Evolutionary conservation across 805 yeast species (phyloP).

Genomic region (Metschnikowia corniflorae): DNA sequence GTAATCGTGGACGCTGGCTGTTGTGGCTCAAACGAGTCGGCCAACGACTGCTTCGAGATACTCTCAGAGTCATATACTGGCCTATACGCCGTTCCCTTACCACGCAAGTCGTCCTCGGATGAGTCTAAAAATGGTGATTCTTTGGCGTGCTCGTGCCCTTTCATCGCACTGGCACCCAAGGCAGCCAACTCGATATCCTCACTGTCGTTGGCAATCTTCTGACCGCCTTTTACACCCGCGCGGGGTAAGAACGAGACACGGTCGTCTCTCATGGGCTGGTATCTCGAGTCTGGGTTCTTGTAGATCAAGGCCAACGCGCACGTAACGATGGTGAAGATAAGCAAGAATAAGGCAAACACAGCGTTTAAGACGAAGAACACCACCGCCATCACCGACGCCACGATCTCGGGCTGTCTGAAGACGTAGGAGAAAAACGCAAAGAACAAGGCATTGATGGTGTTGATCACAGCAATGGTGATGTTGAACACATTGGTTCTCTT

Average conservation of each 20-base stretch:
- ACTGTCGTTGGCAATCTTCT: conserved; percentile 23
- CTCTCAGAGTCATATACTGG: conserved; percentile 14
- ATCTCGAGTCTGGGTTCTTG: conserved; percentile 92
- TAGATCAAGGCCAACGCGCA: conserved; percentile 79
- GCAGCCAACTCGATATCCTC: conserved; percentile 66
- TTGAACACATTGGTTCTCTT: conserved; percentile 92
- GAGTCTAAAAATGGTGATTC: conserved; percentile 25
- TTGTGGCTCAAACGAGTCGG: conserved; percentile 33
- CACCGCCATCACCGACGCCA: conserved; percentile 88
- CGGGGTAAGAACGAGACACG: conserved; percentile 91
- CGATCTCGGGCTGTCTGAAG: conserved; percentile 79
- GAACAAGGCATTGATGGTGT: conserved; percentile 77
- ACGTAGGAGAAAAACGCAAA: conserved; percentile 85
- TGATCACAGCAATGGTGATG: conserved; percentile 77
- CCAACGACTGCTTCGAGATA: conserved; percentile 13
- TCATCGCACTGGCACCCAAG: conserved; percentile 66
- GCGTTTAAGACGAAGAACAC: conserved; percentile 90
- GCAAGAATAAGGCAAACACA: conserved; percentile 72
- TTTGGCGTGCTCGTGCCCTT: conserved; percentile 49
- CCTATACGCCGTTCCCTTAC: conserved; percentile 6
- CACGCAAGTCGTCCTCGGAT: conserved; percentile 28
- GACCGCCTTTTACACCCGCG: conserved; percentile 34
- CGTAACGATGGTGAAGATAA: conserved; percentile 83
- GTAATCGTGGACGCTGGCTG: conserved; percentile 42
- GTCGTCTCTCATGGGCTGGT: conserved; percentile 95